A percentile compares a stretch with the other conserved stretches of the same genome.
phyloP scores from a whole-genome alignment of 352 stramenopile species.

The Phytophthora pinifolia region DNA sequence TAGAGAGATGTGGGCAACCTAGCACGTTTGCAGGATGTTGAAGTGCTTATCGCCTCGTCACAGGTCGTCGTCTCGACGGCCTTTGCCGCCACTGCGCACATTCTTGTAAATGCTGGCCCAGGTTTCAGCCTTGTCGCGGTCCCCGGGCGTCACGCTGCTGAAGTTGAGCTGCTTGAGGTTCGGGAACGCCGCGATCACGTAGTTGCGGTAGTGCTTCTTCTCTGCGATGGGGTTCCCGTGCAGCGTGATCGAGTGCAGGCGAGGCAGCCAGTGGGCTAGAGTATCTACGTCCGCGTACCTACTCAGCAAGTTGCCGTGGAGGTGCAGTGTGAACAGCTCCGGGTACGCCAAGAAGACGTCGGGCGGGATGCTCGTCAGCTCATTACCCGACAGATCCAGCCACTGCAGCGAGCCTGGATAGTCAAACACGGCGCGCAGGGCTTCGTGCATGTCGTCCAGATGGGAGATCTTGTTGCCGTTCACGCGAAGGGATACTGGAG shows the following conservation, averaged over 20 bases:
- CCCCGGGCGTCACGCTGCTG: constrained; percentile 61
- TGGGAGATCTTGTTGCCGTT: constrained; percentile 69
- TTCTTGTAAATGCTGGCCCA: constrained; percentile 78
- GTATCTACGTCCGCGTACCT: constrained; percentile 68
- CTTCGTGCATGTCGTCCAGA: constrained; percentile 54
- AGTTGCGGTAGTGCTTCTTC: constrained; percentile 89
- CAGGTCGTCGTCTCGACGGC: constrained; percentile 10
- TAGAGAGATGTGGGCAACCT: too few species aligned
- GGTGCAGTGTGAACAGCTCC: constrained; percentile 64
- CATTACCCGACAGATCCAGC: constrained; percentile 67
- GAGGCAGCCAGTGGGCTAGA: constrained; percentile 43
- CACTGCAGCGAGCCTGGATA: constrained; percentile 53
- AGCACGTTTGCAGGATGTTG: too few species aligned
- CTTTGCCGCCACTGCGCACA: constrained; percentile 12
- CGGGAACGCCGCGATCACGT: constrained; percentile 72
- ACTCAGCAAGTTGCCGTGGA: constrained; percentile 71
- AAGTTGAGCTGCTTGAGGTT: constrained; percentile 75
- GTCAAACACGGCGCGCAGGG: constrained; percentile 50
- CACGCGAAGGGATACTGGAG: constrained; percentile 46
- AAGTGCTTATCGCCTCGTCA: constrained; percentile 8
- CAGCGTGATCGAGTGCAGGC: constrained; percentile 65
- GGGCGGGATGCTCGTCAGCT: constrained; percentile 34
- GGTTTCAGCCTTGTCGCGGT: constrained; percentile 65
- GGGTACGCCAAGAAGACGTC: constrained; percentile 46
- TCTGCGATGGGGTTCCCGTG: constrained; percentile 85